Percentiles rank a stretch among this genome's conserved stretches.
Conservation (phyloP, 148 eudicot genomes). For the Fagopyrum homotropicum region DNA sequence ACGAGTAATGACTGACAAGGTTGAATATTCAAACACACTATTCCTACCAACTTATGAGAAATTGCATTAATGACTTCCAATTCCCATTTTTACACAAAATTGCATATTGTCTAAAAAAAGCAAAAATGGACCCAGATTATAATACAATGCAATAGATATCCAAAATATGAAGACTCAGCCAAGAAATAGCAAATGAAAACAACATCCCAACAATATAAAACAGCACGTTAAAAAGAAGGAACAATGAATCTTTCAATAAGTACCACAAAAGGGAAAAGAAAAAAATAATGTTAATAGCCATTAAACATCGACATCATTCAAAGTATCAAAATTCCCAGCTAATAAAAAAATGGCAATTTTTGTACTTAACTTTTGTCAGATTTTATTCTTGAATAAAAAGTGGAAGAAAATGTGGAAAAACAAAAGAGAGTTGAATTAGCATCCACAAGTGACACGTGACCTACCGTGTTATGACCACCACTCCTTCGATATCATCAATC, state of each 20-base stretch:
- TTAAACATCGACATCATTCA: background rate
- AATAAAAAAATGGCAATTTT: background rate
- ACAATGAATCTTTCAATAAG: background rate
- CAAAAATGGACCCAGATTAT: too few relatives aligned
- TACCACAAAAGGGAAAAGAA: background rate
- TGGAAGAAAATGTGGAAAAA: background rate
- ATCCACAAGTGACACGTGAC: background rate
- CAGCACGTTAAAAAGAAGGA: slow-evolving; percentile 11
- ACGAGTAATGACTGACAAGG: background rate
- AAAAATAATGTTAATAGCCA: background rate
- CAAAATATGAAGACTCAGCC: background rate
- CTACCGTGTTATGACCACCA: background rate
- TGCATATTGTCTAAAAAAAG: too few relatives aligned
- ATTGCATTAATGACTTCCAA: too few relatives aligned
- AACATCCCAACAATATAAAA: background rate
- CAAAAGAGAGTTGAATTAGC: background rate
- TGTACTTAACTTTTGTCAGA: background rate
- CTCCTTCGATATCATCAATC: background rate
- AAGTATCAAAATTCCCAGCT: background rate
- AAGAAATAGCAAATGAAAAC: background rate
- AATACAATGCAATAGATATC: background rate
- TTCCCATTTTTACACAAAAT: too few relatives aligned
- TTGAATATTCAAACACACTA: background rate
- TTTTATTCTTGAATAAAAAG: background rate
- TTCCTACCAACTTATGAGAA: too few relatives aligned